phyloP scores from a whole-genome alignment of 1,284 basidiomycete genomes.

The Malassezia dermatis region DNA sequence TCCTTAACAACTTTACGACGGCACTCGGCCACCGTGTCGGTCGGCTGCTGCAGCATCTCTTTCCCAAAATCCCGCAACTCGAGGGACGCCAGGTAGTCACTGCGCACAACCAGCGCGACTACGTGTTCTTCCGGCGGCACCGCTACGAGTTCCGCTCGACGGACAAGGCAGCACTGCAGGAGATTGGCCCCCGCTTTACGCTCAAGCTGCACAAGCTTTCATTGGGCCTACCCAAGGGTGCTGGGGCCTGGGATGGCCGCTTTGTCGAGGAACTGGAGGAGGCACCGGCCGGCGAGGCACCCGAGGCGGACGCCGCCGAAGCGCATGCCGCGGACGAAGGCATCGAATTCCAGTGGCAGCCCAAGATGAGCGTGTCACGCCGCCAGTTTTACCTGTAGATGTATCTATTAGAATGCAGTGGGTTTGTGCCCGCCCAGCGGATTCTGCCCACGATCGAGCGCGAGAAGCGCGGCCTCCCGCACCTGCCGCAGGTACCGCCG shows the following conservation, averaged over 20 bases:
- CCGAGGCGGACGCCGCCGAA: neutral
- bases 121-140: slow-evolving; percentile 91
- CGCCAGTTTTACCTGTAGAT: slow-evolving; percentile 34
- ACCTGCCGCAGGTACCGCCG: slow-evolving; percentile 37
- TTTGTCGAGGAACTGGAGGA: slow-evolving; percentile 48
- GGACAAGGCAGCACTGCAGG: slow-evolving; percentile 77
- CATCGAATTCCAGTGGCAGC: slow-evolving; percentile 43
- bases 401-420: neutral
- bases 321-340: slow-evolving; percentile 23
- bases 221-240: slow-evolving; percentile 65
- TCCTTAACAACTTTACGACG: slow-evolving; percentile 90
- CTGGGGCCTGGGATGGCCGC: slow-evolving; percentile 56
- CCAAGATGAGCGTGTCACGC: slow-evolving; percentile 37
- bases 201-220: slow-evolving; percentile 81
- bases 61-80: slow-evolving; percentile 88
- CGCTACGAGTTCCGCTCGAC: slow-evolving; percentile 81
- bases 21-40: slow-evolving; percentile 85
- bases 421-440: slow-evolving; percentile 5
- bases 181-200: slow-evolving; percentile 95
- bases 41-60: slow-evolving; percentile 84
- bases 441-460: slow-evolving; percentile 14
- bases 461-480: slow-evolving; percentile 27
- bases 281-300: slow-evolving; percentile 7
- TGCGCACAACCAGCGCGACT: slow-evolving; percentile 93
- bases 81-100: slow-evolving; percentile 95